Evolutionary conservation across 225 moss, liverwort and hornwort species (phyloP), one percentile per base, ranked within the genome.

Genomic region (Polytrichum formosum): DNA sequence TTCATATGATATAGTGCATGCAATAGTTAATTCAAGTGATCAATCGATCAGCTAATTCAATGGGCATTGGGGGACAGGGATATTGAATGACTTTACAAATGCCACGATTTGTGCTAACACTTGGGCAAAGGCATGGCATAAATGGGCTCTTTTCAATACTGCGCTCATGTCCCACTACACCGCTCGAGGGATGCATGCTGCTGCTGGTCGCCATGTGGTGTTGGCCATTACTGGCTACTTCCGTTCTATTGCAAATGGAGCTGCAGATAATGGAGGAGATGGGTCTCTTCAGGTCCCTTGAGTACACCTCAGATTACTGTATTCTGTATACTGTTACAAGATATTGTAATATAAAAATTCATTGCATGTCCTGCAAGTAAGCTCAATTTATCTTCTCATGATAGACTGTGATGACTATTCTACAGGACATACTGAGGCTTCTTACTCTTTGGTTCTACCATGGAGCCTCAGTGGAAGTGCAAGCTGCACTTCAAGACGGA

Each of bases 41-140:
- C 21, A 46, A 46, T 6, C 21, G 4, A 60, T 7, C 8, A 65
- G 46, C 46, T 46, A 46, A 46, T 13, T 46, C 2, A 13, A 46
- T 16, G 46, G 53, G 21, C 65, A 26, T 73, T 62, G n/a, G n/a
- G 16, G 54, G 29, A 64, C 91, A 98, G 94, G 88, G 53, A 87
- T 98, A 74, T 85, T 98, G 27, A 78, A 72, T 21, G 85, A 91
- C 20, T 84, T 92, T 26, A 66, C 31, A 60, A 82, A 64, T 77
- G 94, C 98, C 71, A 94, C 94, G 1, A 82, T 85, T 54, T 76
- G 85, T 67, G 92, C 98, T 25, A 81, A 71, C 74, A 87, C 80
- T 37, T 98, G 94, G 94, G 92, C 98, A 4, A 98, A 98, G 76
- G 98, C 98, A 69, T 98, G 94, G 94, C 98, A 98, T 68, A 94